A percentile compares a stretch with the other conserved stretches of the same genome.
Conservation (phyloP, 1,284 basidiomycete genomes). For the Pterulicium gracile region DNA sequence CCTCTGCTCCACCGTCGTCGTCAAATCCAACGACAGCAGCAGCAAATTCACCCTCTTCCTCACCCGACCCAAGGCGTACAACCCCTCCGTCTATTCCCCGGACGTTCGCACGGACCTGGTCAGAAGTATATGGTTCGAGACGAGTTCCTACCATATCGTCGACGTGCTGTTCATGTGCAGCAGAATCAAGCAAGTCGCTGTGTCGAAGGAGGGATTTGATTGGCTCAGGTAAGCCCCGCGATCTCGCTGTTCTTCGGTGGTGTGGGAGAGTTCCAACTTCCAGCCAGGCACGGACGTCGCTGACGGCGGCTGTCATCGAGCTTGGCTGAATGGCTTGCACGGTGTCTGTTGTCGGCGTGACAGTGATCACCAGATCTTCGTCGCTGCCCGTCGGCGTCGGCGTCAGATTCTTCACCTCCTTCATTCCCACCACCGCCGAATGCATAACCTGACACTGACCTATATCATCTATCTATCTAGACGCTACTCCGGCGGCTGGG, state of each 20-base stretch:
- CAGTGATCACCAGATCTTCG: background rate
- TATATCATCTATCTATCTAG: too few species aligned
- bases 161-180: conserved; percentile 1
- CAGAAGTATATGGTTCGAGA: background rate
- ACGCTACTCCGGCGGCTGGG: conserved; percentile 2
- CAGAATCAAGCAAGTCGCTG: background rate
- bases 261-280: too few species aligned
- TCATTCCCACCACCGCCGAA: too few species aligned
- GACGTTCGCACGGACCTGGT: background rate
- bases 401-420: background rate
- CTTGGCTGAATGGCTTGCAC: too few species aligned
- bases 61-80: background rate
- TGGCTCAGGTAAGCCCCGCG: background rate
- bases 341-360: too few species aligned
- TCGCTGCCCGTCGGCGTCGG: background rate
- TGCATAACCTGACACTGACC: too few species aligned
- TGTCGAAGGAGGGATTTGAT: conserved; percentile 1
- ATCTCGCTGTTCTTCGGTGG: too few species aligned
- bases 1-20: background rate
- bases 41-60: background rate
- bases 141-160: background rate
- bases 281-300: too few species aligned
- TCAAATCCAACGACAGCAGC: conserved; percentile 1
- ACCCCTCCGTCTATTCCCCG: background rate
- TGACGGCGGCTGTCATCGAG: too few species aligned